A percentile compares a stretch with the other conserved stretches of the same genome.
Evolutionary conservation across 2,329 filamentous ascomycete genomes (phyloP).

Genomic region (Stagonosporopsis tanaceti): DNA sequence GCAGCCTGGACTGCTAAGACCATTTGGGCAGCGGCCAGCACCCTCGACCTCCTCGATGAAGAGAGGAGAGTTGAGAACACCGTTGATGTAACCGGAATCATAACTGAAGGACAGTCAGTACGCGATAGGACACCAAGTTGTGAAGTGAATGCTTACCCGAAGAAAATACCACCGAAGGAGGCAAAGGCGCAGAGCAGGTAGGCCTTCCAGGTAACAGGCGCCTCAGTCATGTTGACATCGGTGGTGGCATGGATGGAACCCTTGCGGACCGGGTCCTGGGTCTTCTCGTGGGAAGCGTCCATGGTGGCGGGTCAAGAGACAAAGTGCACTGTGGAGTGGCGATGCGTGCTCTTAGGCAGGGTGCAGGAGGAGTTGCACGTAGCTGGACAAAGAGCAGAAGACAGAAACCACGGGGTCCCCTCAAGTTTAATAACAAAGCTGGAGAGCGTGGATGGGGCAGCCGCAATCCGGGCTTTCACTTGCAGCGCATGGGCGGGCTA

Average conservation of each 20-base stretch:
- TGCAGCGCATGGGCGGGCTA: neutral
- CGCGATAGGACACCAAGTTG: too few species aligned
- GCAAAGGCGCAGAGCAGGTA: slow-evolving; percentile 49
- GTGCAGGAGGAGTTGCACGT: slow-evolving; percentile 7
- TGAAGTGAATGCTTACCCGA: slow-evolving; percentile 24
- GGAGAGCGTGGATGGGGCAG: slow-evolving; percentile 7
- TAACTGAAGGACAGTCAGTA: slow-evolving; percentile 5
- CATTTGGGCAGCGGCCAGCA: slow-evolving; percentile 6
- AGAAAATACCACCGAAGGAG: slow-evolving; percentile 49
- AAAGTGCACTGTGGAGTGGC: neutral
- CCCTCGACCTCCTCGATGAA: slow-evolving; percentile 22
- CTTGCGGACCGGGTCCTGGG: slow-evolving; percentile 2
- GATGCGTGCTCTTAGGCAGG: slow-evolving; percentile 3
- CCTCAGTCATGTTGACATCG: slow-evolving; percentile 62
- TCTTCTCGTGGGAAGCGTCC: slow-evolving; percentile 5
- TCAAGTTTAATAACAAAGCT: slow-evolving; percentile 16
- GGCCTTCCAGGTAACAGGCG: slow-evolving; percentile 54
- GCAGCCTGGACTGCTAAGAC: slow-evolving; percentile 44
- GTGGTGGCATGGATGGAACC: slow-evolving; percentile 14
- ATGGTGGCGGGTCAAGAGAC: slow-evolving; percentile 8
- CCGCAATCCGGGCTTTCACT: slow-evolving; percentile 5
- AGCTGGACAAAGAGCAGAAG: slow-evolving; percentile 7
- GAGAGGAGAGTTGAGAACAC: slow-evolving; percentile 20
- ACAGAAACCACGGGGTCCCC: neutral
- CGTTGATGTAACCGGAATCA: slow-evolving; percentile 32